Conservation (phyloP, 2,329 filamentous ascomycete genomes). For the Meredithiella fracta region DNA sequence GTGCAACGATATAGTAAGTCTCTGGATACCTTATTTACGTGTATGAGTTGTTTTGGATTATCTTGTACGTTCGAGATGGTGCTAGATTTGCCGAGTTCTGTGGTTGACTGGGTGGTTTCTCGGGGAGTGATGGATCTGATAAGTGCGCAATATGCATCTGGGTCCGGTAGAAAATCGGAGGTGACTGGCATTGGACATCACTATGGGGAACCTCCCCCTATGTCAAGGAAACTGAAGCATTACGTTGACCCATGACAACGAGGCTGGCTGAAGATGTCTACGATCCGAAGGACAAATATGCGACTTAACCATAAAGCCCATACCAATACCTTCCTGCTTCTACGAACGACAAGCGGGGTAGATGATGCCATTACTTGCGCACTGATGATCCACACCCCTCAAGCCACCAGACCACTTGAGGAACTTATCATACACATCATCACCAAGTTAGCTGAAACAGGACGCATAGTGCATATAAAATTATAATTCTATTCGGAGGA, state of each 20-base stretch:
- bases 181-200: not conserved
- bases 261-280: not conserved
- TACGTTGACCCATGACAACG: constrained; percentile 2
- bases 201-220: not conserved
- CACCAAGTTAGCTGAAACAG: not conserved
- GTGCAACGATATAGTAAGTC: not conserved
- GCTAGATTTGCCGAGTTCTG: too few relatives aligned
- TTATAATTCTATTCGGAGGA: not conserved
- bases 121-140: not conserved
- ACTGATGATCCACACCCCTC: not conserved
- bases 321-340: not conserved
- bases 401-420: too few relatives aligned
- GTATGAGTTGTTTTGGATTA: too few relatives aligned
- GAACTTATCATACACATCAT: not conserved
- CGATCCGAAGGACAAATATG: not conserved
- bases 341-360: not conserved
- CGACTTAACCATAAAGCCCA: not conserved
- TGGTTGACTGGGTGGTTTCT: too few relatives aligned
- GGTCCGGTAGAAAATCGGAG: not conserved
- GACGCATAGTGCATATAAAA: not conserved
- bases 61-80: too few relatives aligned
- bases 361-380: not conserved
- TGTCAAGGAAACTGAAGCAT: not conserved
- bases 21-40: too few relatives aligned
- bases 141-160: not conserved